Evolutionary conservation across 495 filamentous ascomycete genomes (phyloP).

Genomic region (Echria macrotheca): DNA sequence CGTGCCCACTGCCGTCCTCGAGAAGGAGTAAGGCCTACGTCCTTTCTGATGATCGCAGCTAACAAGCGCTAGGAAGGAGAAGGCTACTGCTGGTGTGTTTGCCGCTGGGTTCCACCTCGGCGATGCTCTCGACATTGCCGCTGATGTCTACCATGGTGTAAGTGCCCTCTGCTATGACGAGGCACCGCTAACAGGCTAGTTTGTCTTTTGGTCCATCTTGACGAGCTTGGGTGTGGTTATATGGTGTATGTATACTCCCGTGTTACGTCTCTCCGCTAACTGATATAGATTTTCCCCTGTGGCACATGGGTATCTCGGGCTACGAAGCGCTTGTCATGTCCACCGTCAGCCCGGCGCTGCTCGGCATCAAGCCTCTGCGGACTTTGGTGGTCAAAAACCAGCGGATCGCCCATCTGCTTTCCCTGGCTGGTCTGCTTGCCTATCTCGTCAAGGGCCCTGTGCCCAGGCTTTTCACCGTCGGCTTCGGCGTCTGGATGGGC

Average conservation of each 20-base stretch:
- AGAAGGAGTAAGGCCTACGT: slow-evolving; percentile 67
- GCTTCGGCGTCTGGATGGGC: slow-evolving; percentile 69
- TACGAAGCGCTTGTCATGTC: slow-evolving; percentile 86
- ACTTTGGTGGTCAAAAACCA: slow-evolving; percentile 62
- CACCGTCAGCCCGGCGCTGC: slow-evolving; percentile 77
- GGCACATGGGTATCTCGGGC: slow-evolving; percentile 99
- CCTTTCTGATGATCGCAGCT: too few species aligned
- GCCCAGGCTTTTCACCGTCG: slow-evolving; percentile 71
- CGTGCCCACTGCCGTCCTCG: slow-evolving; percentile 68
- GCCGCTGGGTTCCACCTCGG: slow-evolving; percentile 65
- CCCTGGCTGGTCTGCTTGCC: slow-evolving; percentile 72
- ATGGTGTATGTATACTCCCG: slow-evolving; percentile 67
- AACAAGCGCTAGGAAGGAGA: slow-evolving; percentile 80
- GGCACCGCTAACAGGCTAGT: slow-evolving; percentile 56
- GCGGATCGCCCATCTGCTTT: slow-evolving; percentile 64
- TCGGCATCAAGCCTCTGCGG: slow-evolving; percentile 64
- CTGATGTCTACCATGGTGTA: slow-evolving; percentile 92
- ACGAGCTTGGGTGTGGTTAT: slow-evolving; percentile 83
- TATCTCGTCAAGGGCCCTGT: slow-evolving; percentile 71
- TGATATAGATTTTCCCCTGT: slow-evolving; percentile 85
- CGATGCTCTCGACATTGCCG: slow-evolving; percentile 71
- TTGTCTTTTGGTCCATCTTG: slow-evolving; percentile 91
- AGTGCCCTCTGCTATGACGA: too few species aligned
- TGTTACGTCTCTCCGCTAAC: not conserved
- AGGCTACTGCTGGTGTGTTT: slow-evolving; percentile 64